Conservation (phyloP, 1,284 basidiomycete genomes). For the Apiotrichum montevideense region DNA sequence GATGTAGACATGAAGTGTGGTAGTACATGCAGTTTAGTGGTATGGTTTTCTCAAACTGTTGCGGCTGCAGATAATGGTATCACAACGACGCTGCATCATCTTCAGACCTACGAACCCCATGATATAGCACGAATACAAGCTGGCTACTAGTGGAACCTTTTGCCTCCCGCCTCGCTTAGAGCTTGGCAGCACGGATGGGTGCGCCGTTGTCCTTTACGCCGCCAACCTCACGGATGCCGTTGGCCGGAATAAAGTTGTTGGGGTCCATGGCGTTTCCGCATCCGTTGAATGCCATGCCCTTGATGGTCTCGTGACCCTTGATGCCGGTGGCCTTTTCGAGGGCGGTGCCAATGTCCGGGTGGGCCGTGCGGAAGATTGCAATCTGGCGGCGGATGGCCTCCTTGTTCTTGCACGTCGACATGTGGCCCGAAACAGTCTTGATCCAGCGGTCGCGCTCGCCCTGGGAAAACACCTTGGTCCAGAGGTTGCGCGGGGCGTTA, state of each 20-base stretch:
- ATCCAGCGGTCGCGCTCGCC: conserved; percentile 63
- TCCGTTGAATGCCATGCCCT: conserved; percentile 58
- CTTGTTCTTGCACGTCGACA: conserved; percentile 59
- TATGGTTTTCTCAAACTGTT: too few relatives aligned
- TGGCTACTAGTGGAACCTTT: too few relatives aligned
- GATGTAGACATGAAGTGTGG: too few relatives aligned
- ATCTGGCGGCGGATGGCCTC: conserved; percentile 66
- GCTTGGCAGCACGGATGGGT: conserved; percentile 1
- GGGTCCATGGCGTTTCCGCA: conserved; percentile 25
- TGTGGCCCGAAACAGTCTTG: conserved; percentile 68
- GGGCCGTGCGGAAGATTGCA: conserved; percentile 70
- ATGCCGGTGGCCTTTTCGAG: conserved; percentile 67
- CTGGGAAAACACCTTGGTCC: conserved; percentile 69
- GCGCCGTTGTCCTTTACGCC: conserved; percentile 14
- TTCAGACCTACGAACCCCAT: too few relatives aligned
- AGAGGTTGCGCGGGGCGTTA: conserved; percentile 78
- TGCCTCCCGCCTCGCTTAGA: not conserved
- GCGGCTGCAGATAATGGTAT: too few relatives aligned
- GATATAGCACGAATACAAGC: too few relatives aligned
- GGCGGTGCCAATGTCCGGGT: conserved; percentile 63
- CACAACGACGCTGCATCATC: too few relatives aligned
- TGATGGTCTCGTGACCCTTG: conserved; percentile 45
- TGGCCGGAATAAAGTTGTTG: conserved; percentile 6
- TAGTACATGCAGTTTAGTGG: too few relatives aligned
- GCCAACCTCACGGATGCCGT: conserved; percentile 4